phyloP scores from a whole-genome alignment of 2,329 filamentous ascomycete species.

The Teratosphaeria gauchensis region DNA sequence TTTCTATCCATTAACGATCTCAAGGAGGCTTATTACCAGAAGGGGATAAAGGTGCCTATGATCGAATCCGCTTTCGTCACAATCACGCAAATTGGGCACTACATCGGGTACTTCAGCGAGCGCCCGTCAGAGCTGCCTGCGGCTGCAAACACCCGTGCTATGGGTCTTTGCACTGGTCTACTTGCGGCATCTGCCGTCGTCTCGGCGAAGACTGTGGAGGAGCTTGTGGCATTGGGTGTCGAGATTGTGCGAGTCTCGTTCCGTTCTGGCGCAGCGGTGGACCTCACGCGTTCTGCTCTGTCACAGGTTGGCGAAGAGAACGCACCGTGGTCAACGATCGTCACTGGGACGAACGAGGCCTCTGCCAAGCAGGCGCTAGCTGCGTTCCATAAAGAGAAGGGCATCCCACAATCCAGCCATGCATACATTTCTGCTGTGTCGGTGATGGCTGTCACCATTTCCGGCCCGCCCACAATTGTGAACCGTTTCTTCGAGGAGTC shows the following conservation, averaged over 20 bases:
- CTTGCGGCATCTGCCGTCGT: constrained; percentile 61
- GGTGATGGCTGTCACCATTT: constrained; percentile 50
- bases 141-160: constrained; percentile 42
- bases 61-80: constrained; percentile 57
- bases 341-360: constrained; percentile 46
- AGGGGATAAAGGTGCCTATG: constrained; percentile 48
- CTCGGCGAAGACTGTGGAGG: constrained; percentile 51
- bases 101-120: constrained; percentile 52
- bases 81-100: constrained; percentile 57
- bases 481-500: constrained; percentile 42
- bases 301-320: constrained; percentile 47
- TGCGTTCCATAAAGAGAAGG: constrained; percentile 49
- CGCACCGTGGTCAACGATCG: constrained; percentile 58
- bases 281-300: constrained; percentile 33
- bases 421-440: constrained; percentile 53
- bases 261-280: constrained; percentile 45
- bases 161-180: constrained; percentile 60
- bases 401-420: constrained; percentile 41
- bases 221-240: constrained; percentile 52
- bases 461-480: constrained; percentile 46
- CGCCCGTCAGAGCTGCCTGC: constrained; percentile 44
- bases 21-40: constrained; percentile 53
- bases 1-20: constrained; percentile 56
- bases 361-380: constrained; percentile 43
- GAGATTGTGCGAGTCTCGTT: constrained; percentile 59